Evolutionary conservation across 352 stramenopile genomes (phyloP).

Genomic region (Globisporangium camurandrum): DNA sequence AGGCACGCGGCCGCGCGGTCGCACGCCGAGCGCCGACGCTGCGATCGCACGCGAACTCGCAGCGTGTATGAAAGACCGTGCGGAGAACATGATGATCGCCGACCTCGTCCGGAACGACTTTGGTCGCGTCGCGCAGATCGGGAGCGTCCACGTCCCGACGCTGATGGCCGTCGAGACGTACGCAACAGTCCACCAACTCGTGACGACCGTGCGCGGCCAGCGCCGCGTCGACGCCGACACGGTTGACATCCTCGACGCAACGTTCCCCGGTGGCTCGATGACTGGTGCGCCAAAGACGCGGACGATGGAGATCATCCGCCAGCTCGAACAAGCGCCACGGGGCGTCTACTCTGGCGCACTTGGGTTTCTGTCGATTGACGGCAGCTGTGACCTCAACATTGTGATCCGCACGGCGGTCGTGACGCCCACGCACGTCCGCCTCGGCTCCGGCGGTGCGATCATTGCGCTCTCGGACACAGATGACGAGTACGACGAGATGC

Average conservation of each 20-base stretch:
- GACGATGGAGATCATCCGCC: constrained; percentile 94
- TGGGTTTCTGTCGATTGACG: constrained; percentile 94
- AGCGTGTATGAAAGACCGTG: constrained; percentile 88
- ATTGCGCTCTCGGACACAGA: constrained; percentile 91
- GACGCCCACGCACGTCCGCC: constrained; percentile 60
- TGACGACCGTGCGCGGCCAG: constrained; percentile 91
- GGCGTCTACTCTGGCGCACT: constrained; percentile 95
- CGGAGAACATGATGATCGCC: constrained; percentile 98
- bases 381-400: constrained; percentile 95
- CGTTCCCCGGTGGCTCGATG: constrained; percentile 97
- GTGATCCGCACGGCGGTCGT: constrained; percentile 95
- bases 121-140: constrained; percentile 87
- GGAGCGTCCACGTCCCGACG: constrained; percentile 88
- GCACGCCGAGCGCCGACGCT: constrained; percentile 33
- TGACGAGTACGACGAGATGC: constrained; percentile 92
- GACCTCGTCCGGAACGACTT: constrained; percentile 96
- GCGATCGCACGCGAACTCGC: constrained; percentile 69
- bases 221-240: constrained; percentile 39
- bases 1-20: constrained; percentile 78
- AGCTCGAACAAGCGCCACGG: constrained; percentile 83
- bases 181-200: constrained; percentile 96
- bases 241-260: constrained; percentile 90
- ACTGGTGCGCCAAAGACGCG: constrained; percentile 95
- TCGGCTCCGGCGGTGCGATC: constrained; percentile 95
- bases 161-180: constrained; percentile 95